Base-by-base conservation (phyloP, 2,329 filamentous ascomycete genomes). In the Penicillium occitanis region DNA sequence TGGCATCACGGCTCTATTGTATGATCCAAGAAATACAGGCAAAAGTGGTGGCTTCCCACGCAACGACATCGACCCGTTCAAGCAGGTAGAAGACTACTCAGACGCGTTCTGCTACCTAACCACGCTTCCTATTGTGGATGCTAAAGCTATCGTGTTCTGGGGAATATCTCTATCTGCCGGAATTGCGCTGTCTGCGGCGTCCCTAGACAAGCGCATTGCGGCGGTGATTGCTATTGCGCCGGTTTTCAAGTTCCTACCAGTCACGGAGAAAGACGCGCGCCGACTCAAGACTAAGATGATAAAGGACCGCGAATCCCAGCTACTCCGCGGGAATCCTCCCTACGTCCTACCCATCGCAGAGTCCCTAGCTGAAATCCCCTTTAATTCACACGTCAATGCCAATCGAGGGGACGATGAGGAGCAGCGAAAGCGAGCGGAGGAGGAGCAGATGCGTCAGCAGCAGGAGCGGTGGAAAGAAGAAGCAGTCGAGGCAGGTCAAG, bases 221-320 rank as follows among this genome's bases (percentile, higher is more conserved):
- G 64, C 63, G 57, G 67, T 73, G 6, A 69, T 80, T 44, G 69
- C 71, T 13, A 66, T 73, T 30, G 72, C 71, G 33, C 73, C 74
- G 0, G 30, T 71, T 35, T 40, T 66, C 28, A 48, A 63, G 13
- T 70, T 69, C 22, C 59, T 70, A 2, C 67, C 67, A 46, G 48
- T 37, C 7, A 64, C 40, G 7, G 61, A 70, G 17, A 71, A 68
- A 50, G 46, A 46, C 42, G 42, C 64, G 1, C 63, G 57, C 14
- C 53, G 68, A 5, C 74, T 78, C 1, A 68, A 81, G 0, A 69
- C 71, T 1, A 74, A 76, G 40, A 55, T 68, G 11, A 74, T 77
- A 50, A 67, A 74, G 61, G 80, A 82, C 67, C 76, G 81, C 3
- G 75, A 78, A 67, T 79, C 78, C 0, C 78, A 77, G 61, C 22